These are phyloP conservation scores for Hemileccinum rubropunctum DNA, from an alignment of 768 basidiomycete species.

Conservation along the genomic window DNA sequence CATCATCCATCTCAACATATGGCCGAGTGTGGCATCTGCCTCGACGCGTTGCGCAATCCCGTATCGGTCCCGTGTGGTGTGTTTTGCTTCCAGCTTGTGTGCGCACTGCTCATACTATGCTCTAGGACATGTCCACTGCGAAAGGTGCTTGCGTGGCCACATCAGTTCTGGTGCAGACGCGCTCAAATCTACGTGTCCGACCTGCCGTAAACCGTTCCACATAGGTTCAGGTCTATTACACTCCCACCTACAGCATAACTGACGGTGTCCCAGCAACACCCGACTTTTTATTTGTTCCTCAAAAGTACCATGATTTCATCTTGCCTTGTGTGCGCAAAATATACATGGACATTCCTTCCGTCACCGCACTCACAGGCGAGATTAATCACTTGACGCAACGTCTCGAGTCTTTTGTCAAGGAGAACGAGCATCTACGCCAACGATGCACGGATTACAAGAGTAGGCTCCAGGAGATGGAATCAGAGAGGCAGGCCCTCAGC, in stretches of 20 bases:
- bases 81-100: conserved; percentile 12
- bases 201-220: conserved; percentile 53
- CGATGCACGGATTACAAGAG: conserved; percentile 42
- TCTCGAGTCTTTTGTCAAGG: conserved; percentile 36
- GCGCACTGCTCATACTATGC: conserved; percentile 1
- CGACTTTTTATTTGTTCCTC: conserved; percentile 51
- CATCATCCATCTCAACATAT: conserved; percentile 27
- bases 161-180: conserved; percentile 29
- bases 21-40: conserved; percentile 61
- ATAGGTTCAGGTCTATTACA: conserved; percentile 42
- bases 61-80: conserved; percentile 64
- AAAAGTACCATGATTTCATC: conserved; percentile 57
- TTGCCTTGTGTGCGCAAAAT: conserved; percentile 57
- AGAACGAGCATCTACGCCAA: conserved; percentile 43
- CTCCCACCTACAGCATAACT: neutral
- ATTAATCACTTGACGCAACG: conserved; percentile 38
- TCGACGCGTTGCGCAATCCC: conserved; percentile 51
- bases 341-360: conserved; percentile 43
- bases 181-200: conserved; percentile 52
- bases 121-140: conserved; percentile 66
- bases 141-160: conserved; percentile 48
- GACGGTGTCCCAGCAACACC: conserved; percentile 37
- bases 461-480: conserved; percentile 31
- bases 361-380: conserved; percentile 26
- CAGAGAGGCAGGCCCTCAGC: conserved; percentile 28